Evolutionary conservation across 148 eudicot species (phyloP).

Genomic region (Nepenthes gracilis): DNA sequence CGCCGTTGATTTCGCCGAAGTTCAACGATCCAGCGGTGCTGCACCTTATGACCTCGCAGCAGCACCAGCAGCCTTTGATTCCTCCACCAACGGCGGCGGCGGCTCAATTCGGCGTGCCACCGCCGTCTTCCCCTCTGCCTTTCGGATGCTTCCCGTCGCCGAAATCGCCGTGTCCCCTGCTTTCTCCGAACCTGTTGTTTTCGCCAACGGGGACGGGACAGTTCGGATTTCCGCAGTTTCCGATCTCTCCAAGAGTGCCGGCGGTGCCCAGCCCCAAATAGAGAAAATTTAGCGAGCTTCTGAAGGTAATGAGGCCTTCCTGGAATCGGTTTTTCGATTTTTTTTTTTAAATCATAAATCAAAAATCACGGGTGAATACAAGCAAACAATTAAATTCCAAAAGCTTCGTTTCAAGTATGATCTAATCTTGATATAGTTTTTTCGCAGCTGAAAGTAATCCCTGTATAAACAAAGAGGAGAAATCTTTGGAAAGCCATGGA

Average conservation of each 20-base stretch:
- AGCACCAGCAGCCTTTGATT: conserved; percentile 1
- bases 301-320: too few species aligned
- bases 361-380: too few species aligned
- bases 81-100: conserved; percentile 4
- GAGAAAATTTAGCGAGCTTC: conserved; percentile 6
- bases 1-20: conserved; percentile 7
- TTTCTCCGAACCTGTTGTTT: conserved; percentile 30
- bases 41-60: conserved; percentile 1
- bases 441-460: too few species aligned
- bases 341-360: too few species aligned
- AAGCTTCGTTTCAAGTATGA: too few species aligned
- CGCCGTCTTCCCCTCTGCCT: conserved; percentile 37
- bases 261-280: conserved; percentile 66
- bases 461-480: too few species aligned
- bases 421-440: too few species aligned
- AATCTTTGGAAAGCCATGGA: too few species aligned
- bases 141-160: conserved; percentile 70
- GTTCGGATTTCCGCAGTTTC: conserved; percentile 51
- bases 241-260: conserved; percentile 50
- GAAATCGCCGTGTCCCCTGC: conserved; percentile 40
- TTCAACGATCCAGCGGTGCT: conserved; percentile 1
- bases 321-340: too few species aligned
- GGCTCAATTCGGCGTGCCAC: conserved; percentile 3
- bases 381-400: too few species aligned
- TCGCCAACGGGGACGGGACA: conserved; percentile 42